These are phyloP conservation scores for Chrysophaeum taylorii DNA, from an alignment of 352 stramenopile species.

Conservation along the genomic window DNA sequence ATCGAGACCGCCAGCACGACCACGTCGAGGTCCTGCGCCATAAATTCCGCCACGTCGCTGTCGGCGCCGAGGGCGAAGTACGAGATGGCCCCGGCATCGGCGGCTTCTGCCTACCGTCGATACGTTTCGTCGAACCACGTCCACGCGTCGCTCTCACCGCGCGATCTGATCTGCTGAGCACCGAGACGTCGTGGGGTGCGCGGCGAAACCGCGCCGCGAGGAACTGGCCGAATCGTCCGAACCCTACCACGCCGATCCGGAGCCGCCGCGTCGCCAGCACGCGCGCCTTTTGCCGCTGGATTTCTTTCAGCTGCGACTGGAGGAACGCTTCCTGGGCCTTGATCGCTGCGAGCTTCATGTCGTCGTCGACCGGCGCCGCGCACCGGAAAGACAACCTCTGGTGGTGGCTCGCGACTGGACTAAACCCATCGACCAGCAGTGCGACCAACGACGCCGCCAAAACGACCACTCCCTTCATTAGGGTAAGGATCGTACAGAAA, in stretches of 20 bases:
- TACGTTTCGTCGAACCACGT: background rate
- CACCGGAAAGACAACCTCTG: no score
- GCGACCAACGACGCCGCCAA: no score
- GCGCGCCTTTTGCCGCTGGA: slow-evolving; percentile 44
- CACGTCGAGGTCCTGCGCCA: slow-evolving; percentile 75
- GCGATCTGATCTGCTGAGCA: background rate
- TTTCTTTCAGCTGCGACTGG: slow-evolving; percentile 34
- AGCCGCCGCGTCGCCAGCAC: slow-evolving; percentile 32
- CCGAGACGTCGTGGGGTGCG: background rate
- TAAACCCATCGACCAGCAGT: no score
- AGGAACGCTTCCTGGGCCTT: slow-evolving; percentile 50
- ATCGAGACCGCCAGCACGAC: slow-evolving; percentile 76
- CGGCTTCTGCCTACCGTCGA: slow-evolving; percentile 35
- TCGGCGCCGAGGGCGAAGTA: slow-evolving; percentile 29
- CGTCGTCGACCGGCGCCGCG: no score
- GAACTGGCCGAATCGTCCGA: slow-evolving; percentile 95
- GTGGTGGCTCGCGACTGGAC: no score
- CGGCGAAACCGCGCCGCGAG: slow-evolving; percentile 82
- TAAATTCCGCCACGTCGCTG: slow-evolving; percentile 69
- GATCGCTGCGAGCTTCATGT: slow-evolving; percentile 15
- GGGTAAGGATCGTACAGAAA: no score
- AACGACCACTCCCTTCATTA: no score
- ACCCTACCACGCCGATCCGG: slow-evolving; percentile 88
- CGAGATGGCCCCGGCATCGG: slow-evolving; percentile 49
- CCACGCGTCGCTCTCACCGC: background rate